Evolutionary conservation across 1,284 basidiomycete species (phyloP), one percentile per base, ranked within the genome.

Genomic region (Boletus smithii): DNA sequence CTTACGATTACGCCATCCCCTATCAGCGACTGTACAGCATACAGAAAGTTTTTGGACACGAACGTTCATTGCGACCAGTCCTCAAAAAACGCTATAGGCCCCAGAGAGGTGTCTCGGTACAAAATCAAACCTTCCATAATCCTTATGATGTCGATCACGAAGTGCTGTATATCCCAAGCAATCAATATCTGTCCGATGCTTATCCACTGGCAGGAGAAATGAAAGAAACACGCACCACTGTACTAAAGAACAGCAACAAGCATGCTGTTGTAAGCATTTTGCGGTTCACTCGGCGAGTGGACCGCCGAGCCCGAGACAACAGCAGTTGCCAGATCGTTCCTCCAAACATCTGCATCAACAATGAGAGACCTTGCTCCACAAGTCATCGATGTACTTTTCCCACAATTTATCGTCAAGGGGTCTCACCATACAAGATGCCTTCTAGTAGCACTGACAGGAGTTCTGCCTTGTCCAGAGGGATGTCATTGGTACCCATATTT

Each of bases 381-480:
- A 26, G 8, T 10, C 2, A 22, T 51, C 11, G 36, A 14, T 11
- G n/a, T 14, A n/a, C 8, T 33, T 37, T 2, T 10, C 16, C 4
- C 10, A 24, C 8, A n/a, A 18, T 18, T 3, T 1, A 17, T 17
- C 13, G 6, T 11, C 34, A 7, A 6, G n/a, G n/a, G n/a, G n/a
- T n/a, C 29, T 9, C 31, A 57, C 55, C 55, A 33, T 59, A 59
- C 10, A 57, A 37, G 1, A 56, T 5, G 4, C 9, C 38, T 38
- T 57, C 57, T 8, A 57, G 17, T 5, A 53, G 4, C 20, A 32
- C 20, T 8, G 54, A 44, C 16, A 59, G 13, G 16, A 57, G 39
- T 18, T 53, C 54, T n/a, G 55, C 57, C n/a, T 42, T 42, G 26
- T 56, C 57, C 33, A 53, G 10, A 11, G 44, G 32, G 18, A 57